phyloP scores from a whole-genome alignment of 306 rosid genomes.

The Prosopis cineraria region DNA sequence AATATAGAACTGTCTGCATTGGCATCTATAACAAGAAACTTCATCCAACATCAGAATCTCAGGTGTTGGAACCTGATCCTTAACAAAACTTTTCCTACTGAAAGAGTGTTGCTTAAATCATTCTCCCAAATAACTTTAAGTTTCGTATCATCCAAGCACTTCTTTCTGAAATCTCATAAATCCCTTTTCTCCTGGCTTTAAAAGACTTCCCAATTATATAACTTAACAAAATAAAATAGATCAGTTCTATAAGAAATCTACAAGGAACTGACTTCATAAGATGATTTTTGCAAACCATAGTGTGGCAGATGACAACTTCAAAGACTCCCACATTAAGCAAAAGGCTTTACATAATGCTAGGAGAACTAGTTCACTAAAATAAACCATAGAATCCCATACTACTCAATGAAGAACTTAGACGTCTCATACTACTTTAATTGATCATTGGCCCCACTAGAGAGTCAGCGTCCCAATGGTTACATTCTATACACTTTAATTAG shows the following conservation, averaged over 20 bases:
- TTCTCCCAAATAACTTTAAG: not conserved
- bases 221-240: not conserved
- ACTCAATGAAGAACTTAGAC: not conserved
- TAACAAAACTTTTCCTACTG: conserved; percentile 22
- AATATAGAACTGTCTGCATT: conserved; percentile 7
- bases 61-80: conserved; percentile 33
- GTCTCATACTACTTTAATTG: not conserved
- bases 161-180: not conserved
- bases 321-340: conserved; percentile 15
- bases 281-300: not conserved
- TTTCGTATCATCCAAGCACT: not conserved
- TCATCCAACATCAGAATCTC: conserved; percentile 23
- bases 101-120: not conserved
- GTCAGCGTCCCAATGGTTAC: not conserved
- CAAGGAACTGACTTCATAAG: not conserved
- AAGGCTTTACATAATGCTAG: not conserved
- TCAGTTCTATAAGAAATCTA: not conserved
- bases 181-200: not conserved
- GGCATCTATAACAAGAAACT: conserved; percentile 24
- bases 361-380: not conserved
- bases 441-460: not conserved
- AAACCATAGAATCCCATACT: not conserved
- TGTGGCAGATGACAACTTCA: not conserved
- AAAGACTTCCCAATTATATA: not conserved
- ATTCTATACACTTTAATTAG: not conserved